Evolutionary conservation across 768 basidiomycete genomes (phyloP), one percentile per base, ranked within the genome.

Genomic region (Leucosporidium creatinivorum): DNA sequence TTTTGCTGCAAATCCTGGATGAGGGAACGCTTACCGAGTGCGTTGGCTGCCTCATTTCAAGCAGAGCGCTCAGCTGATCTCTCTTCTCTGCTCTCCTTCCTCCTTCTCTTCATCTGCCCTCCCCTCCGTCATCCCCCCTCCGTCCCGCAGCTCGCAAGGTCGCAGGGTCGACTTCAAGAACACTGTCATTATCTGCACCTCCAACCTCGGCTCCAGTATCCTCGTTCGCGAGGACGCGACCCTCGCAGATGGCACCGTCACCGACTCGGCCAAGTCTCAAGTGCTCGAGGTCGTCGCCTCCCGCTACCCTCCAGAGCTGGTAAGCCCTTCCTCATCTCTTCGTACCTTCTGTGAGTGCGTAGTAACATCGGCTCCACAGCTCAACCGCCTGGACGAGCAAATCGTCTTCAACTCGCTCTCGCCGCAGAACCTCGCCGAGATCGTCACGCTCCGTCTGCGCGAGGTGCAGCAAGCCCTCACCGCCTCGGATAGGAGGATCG

Each of bases 371-470:
- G 93, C 30, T 80, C 96, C 55, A 83, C 82, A 74, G 93, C 96
- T 77, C 65, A 75, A 73, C 63, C 67, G 70, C 26, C 44, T 69
- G 21, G 70, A 69, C 55, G 28, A 30, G 56, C 56, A 62, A 48
- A 57, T 69, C 75, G 75, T 80, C 58, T 79, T 92, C 87, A 89
- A 90, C 61, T 81, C 87, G 13, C 81, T 98, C n/a, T 89, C 88
- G 31, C 84, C 83, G 25, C 80, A 80, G 63, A 85, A 89, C 73
- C 85, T 97, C 44, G 80, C 87, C 72, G 87, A 85, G 77, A 93
- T 99, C 69, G 91, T 99, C 69, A 89, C 91, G 73, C 82, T 96
- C 65, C 87, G 94, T 25, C 80, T 98, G 55, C 84, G 82, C 74
- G 94, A 98, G 76, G 82, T 97, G 31, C 85, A 91, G 75, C 82